Percentiles rank a stretch among this genome's conserved stretches.
Conservation (phyloP, 228 moss, liverwort and hornwort species). For the Sphagnum fallax region DNA sequence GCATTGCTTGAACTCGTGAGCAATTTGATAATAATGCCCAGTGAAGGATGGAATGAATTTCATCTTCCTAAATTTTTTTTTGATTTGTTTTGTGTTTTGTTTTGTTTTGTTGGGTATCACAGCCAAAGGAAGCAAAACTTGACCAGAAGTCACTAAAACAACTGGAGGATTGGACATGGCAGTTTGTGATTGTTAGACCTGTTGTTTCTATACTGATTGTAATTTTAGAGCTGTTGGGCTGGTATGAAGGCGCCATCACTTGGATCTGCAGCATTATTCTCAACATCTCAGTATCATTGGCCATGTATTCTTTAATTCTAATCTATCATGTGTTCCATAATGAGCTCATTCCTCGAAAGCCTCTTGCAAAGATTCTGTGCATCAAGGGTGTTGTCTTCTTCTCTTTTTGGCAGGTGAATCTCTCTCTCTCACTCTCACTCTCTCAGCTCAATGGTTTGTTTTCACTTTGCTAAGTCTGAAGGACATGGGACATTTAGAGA, state of each 20-base stretch:
- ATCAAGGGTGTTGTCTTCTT: slow-evolving; percentile 99
- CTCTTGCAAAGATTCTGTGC: slow-evolving; percentile 87
- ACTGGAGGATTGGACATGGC: slow-evolving; percentile 93
- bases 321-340: slow-evolving; percentile 83
- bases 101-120: slow-evolving; percentile 1
- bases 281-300: slow-evolving; percentile 79
- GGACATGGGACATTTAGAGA: background rate
- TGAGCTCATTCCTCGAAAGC: slow-evolving; percentile 82
- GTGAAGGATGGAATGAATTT: background rate
- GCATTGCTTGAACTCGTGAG: background rate
- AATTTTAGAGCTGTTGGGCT: slow-evolving; percentile 59
- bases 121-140: slow-evolving; percentile 80
- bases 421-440: background rate
- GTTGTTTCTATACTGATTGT: slow-evolving; percentile 59
- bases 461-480: background rate
- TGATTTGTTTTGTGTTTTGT: too few species aligned
- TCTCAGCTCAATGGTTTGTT: background rate
- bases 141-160: slow-evolving; percentile 79
- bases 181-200: slow-evolving; percentile 82
- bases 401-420: slow-evolving; percentile 89
- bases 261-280: slow-evolving; percentile 58
- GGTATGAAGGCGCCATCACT: slow-evolving; percentile 54
- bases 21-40: background rate
- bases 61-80: too few species aligned
- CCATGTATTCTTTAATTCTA: slow-evolving; percentile 79